Evolutionary conservation across 176 grass and related monocot species (phyloP).

Genomic region (Metroxylon sagu): DNA sequence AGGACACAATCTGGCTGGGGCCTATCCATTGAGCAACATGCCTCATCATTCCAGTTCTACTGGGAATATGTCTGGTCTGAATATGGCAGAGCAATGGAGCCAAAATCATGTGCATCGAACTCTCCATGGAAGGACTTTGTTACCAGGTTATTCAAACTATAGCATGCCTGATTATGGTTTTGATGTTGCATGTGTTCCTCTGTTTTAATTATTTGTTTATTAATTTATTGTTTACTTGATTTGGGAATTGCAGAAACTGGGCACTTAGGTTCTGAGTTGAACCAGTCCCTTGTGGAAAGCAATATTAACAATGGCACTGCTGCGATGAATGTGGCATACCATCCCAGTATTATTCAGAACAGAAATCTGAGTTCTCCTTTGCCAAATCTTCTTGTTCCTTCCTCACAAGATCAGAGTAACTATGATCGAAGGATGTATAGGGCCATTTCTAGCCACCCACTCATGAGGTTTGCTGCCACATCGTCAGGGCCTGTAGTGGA

Average conservation of each 20-base stretch:
- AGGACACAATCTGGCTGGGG: not conserved
- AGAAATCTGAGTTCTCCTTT: slow-evolving; percentile 28
- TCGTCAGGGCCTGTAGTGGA: slow-evolving; percentile 17
- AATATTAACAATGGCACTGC: slow-evolving; percentile 10
- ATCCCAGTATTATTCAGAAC: slow-evolving; percentile 13
- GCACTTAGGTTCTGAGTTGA: not conserved
- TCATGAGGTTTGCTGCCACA: slow-evolving; percentile 25
- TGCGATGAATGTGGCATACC: not conserved
- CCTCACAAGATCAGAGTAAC: slow-evolving; percentile 12
- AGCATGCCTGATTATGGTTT: too few species aligned
- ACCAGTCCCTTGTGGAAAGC: slow-evolving; percentile 16
- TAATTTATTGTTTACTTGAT: slow-evolving; percentile 6
- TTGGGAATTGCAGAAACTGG: slow-evolving; percentile 4
- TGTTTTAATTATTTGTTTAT: slow-evolving; percentile 12
- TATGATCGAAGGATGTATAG: slow-evolving; percentile 30
- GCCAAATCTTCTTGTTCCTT: slow-evolving; percentile 26
- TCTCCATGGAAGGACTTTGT: slow-evolving; percentile 11
- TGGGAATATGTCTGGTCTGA: slow-evolving; percentile 14
- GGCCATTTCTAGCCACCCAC: slow-evolving; percentile 4
- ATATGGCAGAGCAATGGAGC: slow-evolving; percentile 23
- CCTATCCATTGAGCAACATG: slow-evolving; percentile 1
- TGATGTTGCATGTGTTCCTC: too few species aligned
- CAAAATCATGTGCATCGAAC: slow-evolving; percentile 12
- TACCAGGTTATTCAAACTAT: slow-evolving; percentile 31
- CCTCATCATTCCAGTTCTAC: slow-evolving; percentile 16